Conservation (phyloP, 495 filamentous ascomycete species). For the Podospora bellae-mahoneyi region DNA sequence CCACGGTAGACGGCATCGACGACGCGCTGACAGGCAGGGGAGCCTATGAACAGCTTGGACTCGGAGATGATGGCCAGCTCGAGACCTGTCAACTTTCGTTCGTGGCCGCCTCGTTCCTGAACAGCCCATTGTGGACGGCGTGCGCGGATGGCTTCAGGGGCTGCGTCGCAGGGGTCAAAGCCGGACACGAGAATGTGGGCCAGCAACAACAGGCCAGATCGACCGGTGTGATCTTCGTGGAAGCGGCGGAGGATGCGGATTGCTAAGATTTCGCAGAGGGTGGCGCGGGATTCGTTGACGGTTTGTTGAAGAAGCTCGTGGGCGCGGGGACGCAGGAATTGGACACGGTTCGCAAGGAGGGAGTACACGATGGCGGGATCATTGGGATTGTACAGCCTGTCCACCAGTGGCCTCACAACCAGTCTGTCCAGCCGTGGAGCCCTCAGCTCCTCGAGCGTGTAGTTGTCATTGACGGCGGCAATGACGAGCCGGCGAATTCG, state of each 20-base stretch:
- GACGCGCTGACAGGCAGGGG: conserved; percentile 56
- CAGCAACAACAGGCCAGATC: conserved; percentile 53
- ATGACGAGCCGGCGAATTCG: conserved; percentile 33
- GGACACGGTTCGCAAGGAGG: conserved; percentile 60
- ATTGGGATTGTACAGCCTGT: conserved; percentile 54
- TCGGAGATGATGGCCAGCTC: conserved; percentile 63
- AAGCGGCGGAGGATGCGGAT: conserved; percentile 56
- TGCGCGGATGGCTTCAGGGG: conserved; percentile 47
- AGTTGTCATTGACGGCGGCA: conserved; percentile 53
- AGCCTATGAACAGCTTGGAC: conserved; percentile 57
- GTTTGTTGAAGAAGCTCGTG: conserved; percentile 56
- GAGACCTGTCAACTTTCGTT: conserved; percentile 57
- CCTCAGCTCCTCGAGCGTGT: conserved; percentile 56
- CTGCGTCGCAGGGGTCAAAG: conserved; percentile 61
- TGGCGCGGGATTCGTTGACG: conserved; percentile 57
- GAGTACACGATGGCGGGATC: conserved; percentile 62
- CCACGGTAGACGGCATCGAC: conserved; percentile 59
- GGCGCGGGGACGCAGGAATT: conserved; percentile 58
- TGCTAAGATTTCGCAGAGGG: conserved; percentile 59
- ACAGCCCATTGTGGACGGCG: conserved; percentile 45
- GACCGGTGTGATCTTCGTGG: conserved; percentile 56
- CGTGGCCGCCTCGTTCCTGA: conserved; percentile 46
- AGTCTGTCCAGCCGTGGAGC: conserved; percentile 56
- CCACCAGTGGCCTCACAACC: conserved; percentile 57
- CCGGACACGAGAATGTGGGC: conserved; percentile 60